phyloP scores from a whole-genome alignment of 352 stramenopile genomes.

The Pythium phragmiticola region DNA sequence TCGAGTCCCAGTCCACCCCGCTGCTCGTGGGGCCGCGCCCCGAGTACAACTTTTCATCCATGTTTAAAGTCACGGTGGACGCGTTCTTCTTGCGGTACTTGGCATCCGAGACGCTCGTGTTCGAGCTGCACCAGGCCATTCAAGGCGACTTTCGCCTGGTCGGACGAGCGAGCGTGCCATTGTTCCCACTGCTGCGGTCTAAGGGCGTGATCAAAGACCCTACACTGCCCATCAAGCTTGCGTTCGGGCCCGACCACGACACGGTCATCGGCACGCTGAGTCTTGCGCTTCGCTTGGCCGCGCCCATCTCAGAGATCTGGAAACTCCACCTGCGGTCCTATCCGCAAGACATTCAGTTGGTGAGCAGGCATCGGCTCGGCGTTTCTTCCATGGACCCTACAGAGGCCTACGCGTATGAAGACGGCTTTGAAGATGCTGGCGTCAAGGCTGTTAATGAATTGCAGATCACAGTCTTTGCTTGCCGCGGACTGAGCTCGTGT shows the following conservation, averaged over 20 bases:
- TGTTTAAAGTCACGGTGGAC: constrained; percentile 91
- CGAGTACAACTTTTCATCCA: constrained; percentile 90
- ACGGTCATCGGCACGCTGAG: constrained; percentile 68
- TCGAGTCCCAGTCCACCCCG: constrained; percentile 91
- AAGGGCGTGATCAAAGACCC: constrained; percentile 76
- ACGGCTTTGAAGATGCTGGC: constrained; percentile 25
- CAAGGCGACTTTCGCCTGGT: constrained; percentile 90
- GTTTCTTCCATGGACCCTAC: constrained; percentile 5
- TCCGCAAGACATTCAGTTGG: constrained; percentile 74
- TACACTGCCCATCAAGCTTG: constrained; percentile 43
- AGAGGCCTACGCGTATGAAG: constrained; percentile 26
- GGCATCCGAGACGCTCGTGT: constrained; percentile 76
- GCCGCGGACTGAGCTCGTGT: constrained; percentile 49
- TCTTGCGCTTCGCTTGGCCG: constrained; percentile 82
- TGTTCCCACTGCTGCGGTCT: constrained; percentile 72
- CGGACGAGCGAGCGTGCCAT: constrained; percentile 55
- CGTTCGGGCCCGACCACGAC: constrained; percentile 29
- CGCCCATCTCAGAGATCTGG: constrained; percentile 90
- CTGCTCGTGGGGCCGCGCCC: constrained; percentile 79
- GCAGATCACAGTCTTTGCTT: constrained; percentile 67
- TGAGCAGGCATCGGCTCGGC: constrained; percentile 26
- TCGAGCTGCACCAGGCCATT: constrained; percentile 90
- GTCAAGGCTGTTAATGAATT: constrained; percentile 50
- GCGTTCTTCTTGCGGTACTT: constrained; percentile 92
- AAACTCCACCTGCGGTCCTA: constrained; percentile 87